phyloP scores from a whole-genome alignment of 306 rosid species.

The Corylus americana region DNA sequence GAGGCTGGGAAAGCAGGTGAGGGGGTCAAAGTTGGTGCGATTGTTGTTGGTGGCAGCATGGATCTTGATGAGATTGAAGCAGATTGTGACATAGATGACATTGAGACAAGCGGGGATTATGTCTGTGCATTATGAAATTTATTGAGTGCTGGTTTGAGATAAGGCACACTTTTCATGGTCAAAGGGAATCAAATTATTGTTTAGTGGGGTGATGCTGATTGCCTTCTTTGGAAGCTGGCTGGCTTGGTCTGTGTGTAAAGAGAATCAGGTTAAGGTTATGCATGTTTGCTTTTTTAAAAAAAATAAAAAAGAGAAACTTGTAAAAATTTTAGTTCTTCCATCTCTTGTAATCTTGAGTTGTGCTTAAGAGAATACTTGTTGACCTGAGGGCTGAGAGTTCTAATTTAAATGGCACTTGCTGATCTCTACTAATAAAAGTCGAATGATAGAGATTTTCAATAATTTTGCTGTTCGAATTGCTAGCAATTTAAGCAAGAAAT shows the following conservation, averaged over 20 bases:
- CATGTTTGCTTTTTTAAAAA: slow-evolving; percentile 2
- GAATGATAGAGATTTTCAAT: too few species aligned
- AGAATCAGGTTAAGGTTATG: slow-evolving; percentile 22
- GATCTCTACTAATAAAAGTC: too few species aligned
- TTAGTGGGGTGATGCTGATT: slow-evolving; percentile 15
- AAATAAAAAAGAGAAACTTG: neutral
- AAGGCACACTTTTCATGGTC: slow-evolving; percentile 27
- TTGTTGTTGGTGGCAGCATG: slow-evolving; percentile 73
- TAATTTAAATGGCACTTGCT: too few species aligned
- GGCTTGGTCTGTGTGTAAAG: slow-evolving; percentile 29
- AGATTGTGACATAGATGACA: slow-evolving; percentile 81
- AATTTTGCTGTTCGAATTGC: too few species aligned
- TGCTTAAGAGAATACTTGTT: too few species aligned
- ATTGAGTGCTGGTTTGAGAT: slow-evolving; percentile 29
- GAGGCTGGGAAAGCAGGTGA: slow-evolving; percentile 65
- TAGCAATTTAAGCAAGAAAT: too few species aligned
- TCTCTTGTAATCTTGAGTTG: neutral
- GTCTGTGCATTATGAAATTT: slow-evolving; percentile 43
- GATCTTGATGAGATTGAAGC: slow-evolving; percentile 82
- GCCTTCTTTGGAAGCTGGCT: slow-evolving; percentile 39
- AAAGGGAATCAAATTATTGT: slow-evolving; percentile 41
- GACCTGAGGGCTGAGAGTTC: too few species aligned
- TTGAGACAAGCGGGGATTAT: slow-evolving; percentile 90
- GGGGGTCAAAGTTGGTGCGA: slow-evolving; percentile 57
- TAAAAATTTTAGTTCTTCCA: neutral